Evolutionary conservation across 2,329 filamentous ascomycete genomes (phyloP), one percentile per base, ranked within the genome.

Genomic region (Monosporascus sp.): DNA sequence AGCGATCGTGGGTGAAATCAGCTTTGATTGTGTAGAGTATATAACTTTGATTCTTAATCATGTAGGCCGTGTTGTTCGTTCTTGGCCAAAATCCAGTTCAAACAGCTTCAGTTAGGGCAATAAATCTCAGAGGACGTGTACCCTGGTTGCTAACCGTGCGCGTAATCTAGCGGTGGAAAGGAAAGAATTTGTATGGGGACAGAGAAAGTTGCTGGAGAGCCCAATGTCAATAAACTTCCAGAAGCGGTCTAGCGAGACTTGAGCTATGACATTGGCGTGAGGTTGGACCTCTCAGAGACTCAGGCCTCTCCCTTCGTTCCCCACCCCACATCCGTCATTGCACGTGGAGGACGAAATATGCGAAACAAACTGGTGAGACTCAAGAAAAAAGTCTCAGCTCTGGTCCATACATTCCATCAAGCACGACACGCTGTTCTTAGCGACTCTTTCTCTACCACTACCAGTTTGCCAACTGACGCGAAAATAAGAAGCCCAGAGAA

Each of bases 151-250:
- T 6, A 5, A 42, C 39, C 39, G 8, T 42, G 22, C 39, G 39
- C 14, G 41, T 15, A 34, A 20, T 27, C 15, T 15, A 9, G 42
- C 42, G 42, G 42, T 46, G 42, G 22, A 27, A 27, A 46, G 22
- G 42, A 31, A 46, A 46, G 42, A 25, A 25, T 46, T 46, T 46
- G 42, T 25, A 46, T 11, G 39, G 39, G 27, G 39, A n/a, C n/a
- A 24, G 42, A 7, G 24, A 22, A 46, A 46, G 42, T 46, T 46
- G 24, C 42, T 11, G 25, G 42, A 24, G 39, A 46, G 14, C 24
- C 18, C 38, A 38, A 51, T 46, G 49, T 56, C 54, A 54, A 56
- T 47, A 56, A 50, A 56, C 52, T 56, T 22, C 54, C 47, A 41
- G 48, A 56, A 48, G 34, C 5, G 39, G 52, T 46, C 36, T 54